phyloP scores from a whole-genome alignment of 345 rosid species.

The Acer negundo region DNA sequence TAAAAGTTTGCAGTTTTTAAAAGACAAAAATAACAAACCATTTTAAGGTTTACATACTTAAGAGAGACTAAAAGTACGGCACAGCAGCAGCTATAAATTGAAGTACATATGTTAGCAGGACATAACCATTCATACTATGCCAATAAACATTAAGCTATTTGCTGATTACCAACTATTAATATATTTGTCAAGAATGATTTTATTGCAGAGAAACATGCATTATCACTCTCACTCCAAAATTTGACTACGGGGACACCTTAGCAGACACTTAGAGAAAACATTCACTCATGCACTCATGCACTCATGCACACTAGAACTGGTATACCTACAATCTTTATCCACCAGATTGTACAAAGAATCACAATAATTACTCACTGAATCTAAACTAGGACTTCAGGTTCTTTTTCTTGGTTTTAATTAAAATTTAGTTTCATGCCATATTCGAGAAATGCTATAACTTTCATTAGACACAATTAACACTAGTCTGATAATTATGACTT shows the following conservation, averaged over 20 bases:
- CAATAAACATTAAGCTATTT: background rate
- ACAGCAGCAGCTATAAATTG: background rate
- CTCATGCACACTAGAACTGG: background rate
- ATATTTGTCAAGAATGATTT: background rate
- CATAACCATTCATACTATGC: background rate
- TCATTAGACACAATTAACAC: background rate
- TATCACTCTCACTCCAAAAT: background rate
- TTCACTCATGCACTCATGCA: background rate
- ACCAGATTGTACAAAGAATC: background rate
- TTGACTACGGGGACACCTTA: background rate
- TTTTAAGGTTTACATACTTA: background rate
- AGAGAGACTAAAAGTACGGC: background rate
- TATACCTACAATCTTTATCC: slow-evolving; percentile 3
- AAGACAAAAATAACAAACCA: background rate
- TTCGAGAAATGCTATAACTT: background rate
- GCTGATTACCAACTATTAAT: background rate
- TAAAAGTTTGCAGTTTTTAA: background rate
- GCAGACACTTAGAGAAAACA: background rate
- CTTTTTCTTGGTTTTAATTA: background rate
- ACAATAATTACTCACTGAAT: background rate
- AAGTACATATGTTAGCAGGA: background rate
- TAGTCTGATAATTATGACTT: slow-evolving; percentile 3
- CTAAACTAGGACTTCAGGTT: background rate
- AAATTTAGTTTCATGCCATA: slow-evolving; percentile 1
- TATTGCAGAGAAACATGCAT: background rate